Percentiles rank a stretch among this genome's conserved stretches.
Conservation (phyloP, 495 filamentous ascomycete species). For the Talaromyces proteolyticus region DNA sequence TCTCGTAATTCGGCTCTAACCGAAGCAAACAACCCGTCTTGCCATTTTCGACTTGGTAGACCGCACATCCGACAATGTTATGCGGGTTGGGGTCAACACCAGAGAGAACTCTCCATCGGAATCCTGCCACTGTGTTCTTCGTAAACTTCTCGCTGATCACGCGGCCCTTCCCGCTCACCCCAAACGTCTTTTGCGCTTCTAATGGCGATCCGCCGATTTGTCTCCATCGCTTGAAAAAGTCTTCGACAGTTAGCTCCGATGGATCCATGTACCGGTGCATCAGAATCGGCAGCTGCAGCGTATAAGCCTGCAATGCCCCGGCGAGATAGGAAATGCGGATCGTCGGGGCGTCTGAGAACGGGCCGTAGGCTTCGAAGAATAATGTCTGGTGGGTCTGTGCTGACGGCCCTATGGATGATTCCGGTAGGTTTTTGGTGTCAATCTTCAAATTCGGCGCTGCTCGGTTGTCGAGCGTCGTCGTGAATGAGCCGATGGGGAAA, state of each 20-base stretch:
- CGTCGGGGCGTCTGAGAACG: slow-evolving; percentile 81
- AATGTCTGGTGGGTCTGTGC: slow-evolving; percentile 88
- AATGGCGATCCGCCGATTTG: slow-evolving; percentile 88
- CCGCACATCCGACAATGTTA: slow-evolving; percentile 91
- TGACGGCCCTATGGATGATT: slow-evolving; percentile 68
- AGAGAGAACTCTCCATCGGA: slow-evolving; percentile 81
- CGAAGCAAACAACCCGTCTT: slow-evolving; percentile 93
- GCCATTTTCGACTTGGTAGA: slow-evolving; percentile 76
- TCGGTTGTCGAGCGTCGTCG: slow-evolving; percentile 84
- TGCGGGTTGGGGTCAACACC: slow-evolving; percentile 83
- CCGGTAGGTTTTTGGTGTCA: slow-evolving; percentile 82
- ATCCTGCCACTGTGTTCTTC: slow-evolving; percentile 63
- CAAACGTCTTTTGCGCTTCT: slow-evolving; percentile 84
- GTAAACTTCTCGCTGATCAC: slow-evolving; percentile 52
- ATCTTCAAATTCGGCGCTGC: slow-evolving; percentile 65
- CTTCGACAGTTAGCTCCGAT: slow-evolving; percentile 73
- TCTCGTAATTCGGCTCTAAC: slow-evolving; percentile 90
- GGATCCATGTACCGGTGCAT: slow-evolving; percentile 96
- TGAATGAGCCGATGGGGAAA: slow-evolving; percentile 78
- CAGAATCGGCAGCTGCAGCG: slow-evolving; percentile 81
- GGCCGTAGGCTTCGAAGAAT: slow-evolving; percentile 79
- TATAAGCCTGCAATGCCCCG: slow-evolving; percentile 87
- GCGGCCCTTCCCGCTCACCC: slow-evolving; percentile 43
- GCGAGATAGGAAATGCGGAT: slow-evolving; percentile 92
- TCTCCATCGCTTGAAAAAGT: slow-evolving; percentile 99